These are phyloP conservation scores for Boletus coccyginus DNA, from an alignment of 768 basidiomycete genomes.

Conservation along the genomic window DNA sequence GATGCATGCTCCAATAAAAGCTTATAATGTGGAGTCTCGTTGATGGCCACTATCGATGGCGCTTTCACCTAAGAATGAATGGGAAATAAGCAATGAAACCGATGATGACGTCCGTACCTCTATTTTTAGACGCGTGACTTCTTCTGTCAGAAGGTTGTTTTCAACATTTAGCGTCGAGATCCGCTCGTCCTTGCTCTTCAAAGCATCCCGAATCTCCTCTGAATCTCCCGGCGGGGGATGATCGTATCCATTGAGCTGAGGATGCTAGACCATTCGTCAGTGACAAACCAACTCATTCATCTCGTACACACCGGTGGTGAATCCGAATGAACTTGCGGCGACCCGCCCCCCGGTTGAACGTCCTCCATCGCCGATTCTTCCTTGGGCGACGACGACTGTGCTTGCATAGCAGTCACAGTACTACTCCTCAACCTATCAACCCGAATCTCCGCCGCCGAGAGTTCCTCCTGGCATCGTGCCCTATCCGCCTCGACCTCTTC, in stretches of 20 bases:
- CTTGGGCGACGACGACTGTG: slow-evolving; percentile 33
- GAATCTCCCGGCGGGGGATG: slow-evolving; percentile 41
- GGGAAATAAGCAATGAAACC: background rate
- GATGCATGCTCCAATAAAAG: slow-evolving; percentile 53
- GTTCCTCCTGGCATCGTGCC: slow-evolving; percentile 47
- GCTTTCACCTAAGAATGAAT: slow-evolving; percentile 35
- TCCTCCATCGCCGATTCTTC: slow-evolving; percentile 31
- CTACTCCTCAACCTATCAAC: slow-evolving; percentile 58
- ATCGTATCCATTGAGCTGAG: slow-evolving; percentile 38
- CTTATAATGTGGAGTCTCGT: slow-evolving; percentile 53
- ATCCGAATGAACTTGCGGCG: slow-evolving; percentile 47
- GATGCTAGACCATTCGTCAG: slow-evolving; percentile 44
- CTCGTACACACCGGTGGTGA: slow-evolving; percentile 70
- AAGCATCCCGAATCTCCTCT: slow-evolving; percentile 33
- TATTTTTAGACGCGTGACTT: slow-evolving; percentile 42
- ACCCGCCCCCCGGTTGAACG: slow-evolving; percentile 40
- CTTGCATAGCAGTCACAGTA: slow-evolving; percentile 48
- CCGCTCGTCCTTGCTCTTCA: slow-evolving; percentile 37
- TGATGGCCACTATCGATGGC: slow-evolving; percentile 44
- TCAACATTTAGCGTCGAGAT: slow-evolving; percentile 50
- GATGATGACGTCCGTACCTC: slow-evolving; percentile 36
- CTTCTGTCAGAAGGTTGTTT: slow-evolving; percentile 41
- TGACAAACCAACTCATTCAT: slow-evolving; percentile 24
- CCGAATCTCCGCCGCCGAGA: slow-evolving; percentile 57
- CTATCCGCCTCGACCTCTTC: slow-evolving; percentile 48